Conservation (phyloP, 225 moss, liverwort and hornwort genomes). For the Polytrichum formosum region DNA sequence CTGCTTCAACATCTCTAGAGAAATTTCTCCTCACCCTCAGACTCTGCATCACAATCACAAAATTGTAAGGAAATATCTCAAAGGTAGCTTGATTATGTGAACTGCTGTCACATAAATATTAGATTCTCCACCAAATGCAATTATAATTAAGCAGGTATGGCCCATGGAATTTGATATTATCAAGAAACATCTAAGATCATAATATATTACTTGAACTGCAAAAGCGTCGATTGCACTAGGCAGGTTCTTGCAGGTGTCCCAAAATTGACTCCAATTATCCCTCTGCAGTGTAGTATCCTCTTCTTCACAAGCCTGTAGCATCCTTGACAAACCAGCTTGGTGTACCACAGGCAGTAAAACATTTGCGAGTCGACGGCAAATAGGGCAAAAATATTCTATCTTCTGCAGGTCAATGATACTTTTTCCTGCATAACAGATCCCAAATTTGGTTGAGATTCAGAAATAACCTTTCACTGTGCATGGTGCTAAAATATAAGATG, state of each 20-base stretch:
- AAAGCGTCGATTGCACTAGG: constrained; percentile 39
- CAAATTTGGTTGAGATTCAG: neutral
- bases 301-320: constrained; percentile 34
- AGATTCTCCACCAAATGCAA: too few relatives aligned
- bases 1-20: constrained; percentile 48
- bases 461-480: too few relatives aligned
- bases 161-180: too few relatives aligned
- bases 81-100: too few relatives aligned
- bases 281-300: constrained; percentile 36
- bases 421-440: constrained; percentile 52
- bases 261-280: constrained; percentile 34
- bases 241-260: constrained; percentile 34
- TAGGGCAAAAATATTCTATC: constrained; percentile 88
- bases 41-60: constrained; percentile 51
- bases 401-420: constrained; percentile 73
- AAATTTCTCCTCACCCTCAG: constrained; percentile 76
- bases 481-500: too few relatives aligned
- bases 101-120: too few relatives aligned
- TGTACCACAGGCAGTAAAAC: constrained; percentile 82
- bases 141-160: too few relatives aligned
- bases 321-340: constrained; percentile 56
- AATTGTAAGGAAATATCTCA: neutral
- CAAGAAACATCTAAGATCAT: too few relatives aligned
- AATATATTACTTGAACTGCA: constrained; percentile 39
- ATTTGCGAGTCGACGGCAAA: constrained; percentile 94